Conservation (phyloP, 176 grass and related monocot genomes). For the Avena insularis region DNA sequence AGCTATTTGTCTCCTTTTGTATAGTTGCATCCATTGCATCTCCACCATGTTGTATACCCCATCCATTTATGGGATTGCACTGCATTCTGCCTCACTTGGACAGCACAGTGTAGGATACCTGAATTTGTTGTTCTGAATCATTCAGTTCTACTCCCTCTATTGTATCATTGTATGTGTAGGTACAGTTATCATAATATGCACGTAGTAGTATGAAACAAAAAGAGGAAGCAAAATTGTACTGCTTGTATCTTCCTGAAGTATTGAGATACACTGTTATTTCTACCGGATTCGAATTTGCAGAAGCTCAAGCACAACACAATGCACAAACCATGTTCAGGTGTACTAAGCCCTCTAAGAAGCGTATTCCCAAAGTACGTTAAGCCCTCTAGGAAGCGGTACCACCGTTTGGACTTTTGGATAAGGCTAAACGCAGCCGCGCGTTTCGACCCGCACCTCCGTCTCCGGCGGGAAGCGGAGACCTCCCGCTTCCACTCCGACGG, state of each 20-base stretch:
- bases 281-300: background rate
- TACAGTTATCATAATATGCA: background rate
- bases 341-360: too few species aligned
- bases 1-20: background rate
- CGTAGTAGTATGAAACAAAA: too few species aligned
- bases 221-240: background rate
- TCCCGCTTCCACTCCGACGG: background rate
- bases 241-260: background rate
- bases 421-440: slow-evolving; percentile 6
- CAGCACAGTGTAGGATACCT: background rate
- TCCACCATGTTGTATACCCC: background rate
- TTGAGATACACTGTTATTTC: background rate
- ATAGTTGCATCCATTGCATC: background rate
- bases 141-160: background rate
- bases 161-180: background rate
- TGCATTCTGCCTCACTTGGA: background rate
- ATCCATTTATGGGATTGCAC: background rate
- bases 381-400: background rate
- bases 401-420: background rate
- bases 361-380: background rate
- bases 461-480: slow-evolving; percentile 36
- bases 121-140: background rate
- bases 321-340: too few species aligned
- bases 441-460: slow-evolving; percentile 6
- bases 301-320: background rate